Evolutionary conservation across 2,329 filamentous ascomycete species (phyloP).

Genomic region (Aspergillus intermedius): DNA sequence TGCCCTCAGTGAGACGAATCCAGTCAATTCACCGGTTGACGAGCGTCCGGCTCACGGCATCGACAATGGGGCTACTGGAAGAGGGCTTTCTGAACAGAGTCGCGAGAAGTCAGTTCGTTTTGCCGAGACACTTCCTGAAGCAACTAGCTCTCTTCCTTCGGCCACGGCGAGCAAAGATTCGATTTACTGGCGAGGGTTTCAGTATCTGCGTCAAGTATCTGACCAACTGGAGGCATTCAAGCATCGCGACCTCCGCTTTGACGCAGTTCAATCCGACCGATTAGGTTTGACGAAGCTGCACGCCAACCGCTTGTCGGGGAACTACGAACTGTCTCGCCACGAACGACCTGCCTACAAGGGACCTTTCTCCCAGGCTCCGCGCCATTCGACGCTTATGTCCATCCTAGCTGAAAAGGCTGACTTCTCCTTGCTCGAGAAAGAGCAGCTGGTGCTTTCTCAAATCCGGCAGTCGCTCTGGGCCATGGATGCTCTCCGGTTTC

Average conservation of each 20-base stretch:
- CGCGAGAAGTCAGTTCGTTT: constrained; percentile 28
- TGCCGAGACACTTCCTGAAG: constrained; percentile 29
- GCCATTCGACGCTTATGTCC: constrained; percentile 58
- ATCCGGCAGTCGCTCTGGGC: constrained; percentile 56
- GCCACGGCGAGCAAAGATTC: constrained; percentile 56
- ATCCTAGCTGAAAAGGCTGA: constrained; percentile 48
- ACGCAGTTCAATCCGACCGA: constrained; percentile 78
- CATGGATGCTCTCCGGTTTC: constrained; percentile 54
- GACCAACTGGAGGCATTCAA: constrained; percentile 71
- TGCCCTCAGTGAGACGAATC: constrained; percentile 54
- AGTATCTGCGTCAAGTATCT: constrained; percentile 62
- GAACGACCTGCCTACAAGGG: constrained; percentile 65
- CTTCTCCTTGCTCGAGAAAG: constrained; percentile 56
- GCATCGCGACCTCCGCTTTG: constrained; percentile 76
- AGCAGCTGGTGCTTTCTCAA: constrained; percentile 72
- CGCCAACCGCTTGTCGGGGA: constrained; percentile 74
- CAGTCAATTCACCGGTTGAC: constrained; percentile 40
- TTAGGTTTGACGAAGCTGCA: constrained; percentile 67
- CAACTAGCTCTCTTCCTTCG: constrained; percentile 33
- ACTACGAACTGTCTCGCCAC: constrained; percentile 69
- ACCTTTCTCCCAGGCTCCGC: constrained; percentile 63
- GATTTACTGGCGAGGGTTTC: constrained; percentile 84
- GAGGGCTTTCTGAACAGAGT: constrained; percentile 11
- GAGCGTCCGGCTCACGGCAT: constrained; percentile 14
- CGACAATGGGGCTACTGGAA: constrained; percentile 11